Percentiles rank a stretch among this genome's conserved stretches.
Conservation (phyloP, 768 basidiomycete species). For the Guyanaporus albipodus region DNA sequence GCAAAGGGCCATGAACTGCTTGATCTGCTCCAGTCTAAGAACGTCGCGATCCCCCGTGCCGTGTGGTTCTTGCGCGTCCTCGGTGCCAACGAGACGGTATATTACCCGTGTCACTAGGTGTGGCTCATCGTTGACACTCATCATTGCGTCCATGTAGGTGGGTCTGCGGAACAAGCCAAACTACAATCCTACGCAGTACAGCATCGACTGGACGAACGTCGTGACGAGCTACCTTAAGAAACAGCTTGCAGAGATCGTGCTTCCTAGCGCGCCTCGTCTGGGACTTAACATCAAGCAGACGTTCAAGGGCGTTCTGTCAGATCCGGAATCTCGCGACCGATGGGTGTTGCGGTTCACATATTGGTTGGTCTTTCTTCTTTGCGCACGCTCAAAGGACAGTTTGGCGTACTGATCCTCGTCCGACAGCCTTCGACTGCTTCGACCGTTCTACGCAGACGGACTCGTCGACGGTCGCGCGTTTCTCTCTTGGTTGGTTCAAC, state of each 20-base stretch:
- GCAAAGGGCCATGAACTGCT: slow-evolving; percentile 82
- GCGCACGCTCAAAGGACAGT: neutral
- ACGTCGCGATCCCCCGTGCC: slow-evolving; percentile 75
- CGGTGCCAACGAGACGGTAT: slow-evolving; percentile 82
- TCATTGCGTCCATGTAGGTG: too few relatives aligned
- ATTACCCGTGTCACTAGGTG: too few relatives aligned
- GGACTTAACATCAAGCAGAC: slow-evolving; percentile 79
- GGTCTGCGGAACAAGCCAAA: slow-evolving; percentile 72
- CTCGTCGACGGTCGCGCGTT: slow-evolving; percentile 77
- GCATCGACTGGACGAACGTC: slow-evolving; percentile 79
- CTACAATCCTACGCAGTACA: slow-evolving; percentile 82
- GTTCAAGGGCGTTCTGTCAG: slow-evolving; percentile 78
- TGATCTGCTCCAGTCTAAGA: slow-evolving; percentile 70
- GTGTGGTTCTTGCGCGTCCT: slow-evolving; percentile 87
- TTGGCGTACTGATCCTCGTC: slow-evolving; percentile 2
- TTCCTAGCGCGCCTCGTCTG: slow-evolving; percentile 74
- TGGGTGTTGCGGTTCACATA: slow-evolving; percentile 82
- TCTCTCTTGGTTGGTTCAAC: slow-evolving; percentile 74
- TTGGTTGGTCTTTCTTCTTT: slow-evolving; percentile 56
- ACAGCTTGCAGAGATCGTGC: slow-evolving; percentile 70
- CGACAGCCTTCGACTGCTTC: slow-evolving; percentile 61
- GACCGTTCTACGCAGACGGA: slow-evolving; percentile 76
- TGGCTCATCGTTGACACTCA: too few relatives aligned
- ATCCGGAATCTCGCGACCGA: slow-evolving; percentile 61
- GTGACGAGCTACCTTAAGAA: slow-evolving; percentile 82